Conservation (phyloP, 73 alveolate species). For the Urostyla sp. region DNA sequence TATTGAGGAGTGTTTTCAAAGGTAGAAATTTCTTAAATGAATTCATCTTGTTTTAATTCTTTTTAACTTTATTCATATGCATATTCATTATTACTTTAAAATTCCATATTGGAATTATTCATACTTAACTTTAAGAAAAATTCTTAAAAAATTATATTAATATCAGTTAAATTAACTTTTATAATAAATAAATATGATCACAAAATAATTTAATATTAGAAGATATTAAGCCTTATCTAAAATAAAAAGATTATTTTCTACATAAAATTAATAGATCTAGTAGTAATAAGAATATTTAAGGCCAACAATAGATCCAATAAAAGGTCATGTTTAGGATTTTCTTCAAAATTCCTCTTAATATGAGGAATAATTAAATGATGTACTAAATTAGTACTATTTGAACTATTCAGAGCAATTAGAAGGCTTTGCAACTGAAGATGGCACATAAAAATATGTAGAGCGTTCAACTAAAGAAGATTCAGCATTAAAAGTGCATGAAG, state of each 20-base stretch:
- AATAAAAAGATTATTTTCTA: neutral
- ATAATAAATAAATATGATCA: neutral
- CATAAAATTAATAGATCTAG: neutral
- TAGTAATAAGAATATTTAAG: neutral
- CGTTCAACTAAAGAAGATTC: constrained; percentile 3
- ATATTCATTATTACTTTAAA: neutral
- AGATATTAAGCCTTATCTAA: neutral
- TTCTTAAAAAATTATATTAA: too few species aligned
- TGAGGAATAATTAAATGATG: constrained; percentile 62
- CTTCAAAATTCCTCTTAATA: constrained; percentile 36
- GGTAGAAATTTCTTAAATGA: neutral
- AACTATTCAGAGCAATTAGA: neutral
- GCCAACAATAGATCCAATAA: constrained; percentile 56
- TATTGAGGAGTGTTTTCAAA: neutral
- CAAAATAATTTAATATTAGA: neutral
- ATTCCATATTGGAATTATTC: neutral
- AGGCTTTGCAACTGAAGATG: constrained; percentile 74
- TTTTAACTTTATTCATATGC: neutral
- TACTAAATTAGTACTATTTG: constrained; percentile 43
- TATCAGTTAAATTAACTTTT: neutral
- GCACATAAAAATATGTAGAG: constrained; percentile 59
- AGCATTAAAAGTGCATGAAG: constrained; percentile 40
- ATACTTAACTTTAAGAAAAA: neutral
- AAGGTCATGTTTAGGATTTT: constrained; percentile 48
- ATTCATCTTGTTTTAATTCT: neutral